Percentiles rank a stretch among this genome's conserved stretches.
phyloP scores from a whole-genome alignment of 75 land plant genomes.

The Selaginella tamariscina region DNA sequence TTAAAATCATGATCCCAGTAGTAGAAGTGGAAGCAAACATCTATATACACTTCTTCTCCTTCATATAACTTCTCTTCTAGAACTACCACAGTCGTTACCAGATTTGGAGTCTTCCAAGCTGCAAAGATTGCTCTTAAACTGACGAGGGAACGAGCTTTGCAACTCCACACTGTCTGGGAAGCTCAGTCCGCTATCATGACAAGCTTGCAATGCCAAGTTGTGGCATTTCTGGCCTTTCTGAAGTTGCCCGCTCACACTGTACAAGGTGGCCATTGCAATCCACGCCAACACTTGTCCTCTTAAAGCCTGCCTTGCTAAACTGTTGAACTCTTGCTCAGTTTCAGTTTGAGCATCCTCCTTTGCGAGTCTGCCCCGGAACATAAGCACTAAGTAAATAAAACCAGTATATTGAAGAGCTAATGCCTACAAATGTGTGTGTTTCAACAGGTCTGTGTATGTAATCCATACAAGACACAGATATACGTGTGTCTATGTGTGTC shows the following conservation, averaged over 20 bases:
- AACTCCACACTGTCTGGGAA: neutral
- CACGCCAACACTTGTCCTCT: slow-evolving; percentile 15
- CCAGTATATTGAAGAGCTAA: no score
- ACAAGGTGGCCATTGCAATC: slow-evolving; percentile 13
- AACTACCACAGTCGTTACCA: no score
- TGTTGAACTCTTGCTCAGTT: neutral
- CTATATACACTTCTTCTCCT: no score
- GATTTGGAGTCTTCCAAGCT: no score
- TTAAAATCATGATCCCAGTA: no score
- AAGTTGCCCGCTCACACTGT: neutral
- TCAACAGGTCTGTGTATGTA: no score
- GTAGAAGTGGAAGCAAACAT: no score
- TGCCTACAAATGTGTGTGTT: no score
- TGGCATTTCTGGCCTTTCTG: slow-evolving; percentile 13
- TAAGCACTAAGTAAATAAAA: no score
- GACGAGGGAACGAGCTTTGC: neutral
- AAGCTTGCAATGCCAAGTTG: slow-evolving; percentile 1
- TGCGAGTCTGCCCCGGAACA: slow-evolving; percentile 17
- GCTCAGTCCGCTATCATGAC: slow-evolving; percentile 7
- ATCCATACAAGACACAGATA: no score
- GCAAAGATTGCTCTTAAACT: neutral
- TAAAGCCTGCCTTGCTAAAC: slow-evolving; percentile 1
- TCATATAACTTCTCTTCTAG: no score
- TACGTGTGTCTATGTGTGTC: no score
- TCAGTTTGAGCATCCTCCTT: slow-evolving; percentile 6